Conservation (phyloP, 2,329 filamentous ascomycete species). For the Massarina eburnea region DNA sequence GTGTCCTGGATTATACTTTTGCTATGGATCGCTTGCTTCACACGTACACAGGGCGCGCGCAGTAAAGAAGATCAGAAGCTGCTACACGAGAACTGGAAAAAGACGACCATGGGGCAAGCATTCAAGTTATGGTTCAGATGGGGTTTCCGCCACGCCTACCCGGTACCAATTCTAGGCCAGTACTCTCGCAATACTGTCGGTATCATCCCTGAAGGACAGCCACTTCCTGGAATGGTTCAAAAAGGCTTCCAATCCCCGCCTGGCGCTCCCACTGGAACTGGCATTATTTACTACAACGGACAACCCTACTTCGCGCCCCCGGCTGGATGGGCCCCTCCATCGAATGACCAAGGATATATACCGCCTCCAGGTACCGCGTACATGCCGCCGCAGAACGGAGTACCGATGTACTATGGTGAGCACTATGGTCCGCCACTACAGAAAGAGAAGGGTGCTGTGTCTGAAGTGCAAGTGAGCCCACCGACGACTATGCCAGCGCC, state of each 20-base stretch:
- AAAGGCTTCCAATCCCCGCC: constrained; percentile 10
- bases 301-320: constrained; percentile 20
- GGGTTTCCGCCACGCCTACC: constrained; percentile 34
- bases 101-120: constrained; percentile 24
- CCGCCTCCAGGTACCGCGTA: constrained; percentile 8
- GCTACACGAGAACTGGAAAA: constrained; percentile 32
- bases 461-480: not conserved
- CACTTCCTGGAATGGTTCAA: constrained; percentile 27
- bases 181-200: constrained; percentile 32
- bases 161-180: constrained; percentile 32
- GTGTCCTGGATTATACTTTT: constrained; percentile 34
- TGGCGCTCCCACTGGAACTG: not conserved
- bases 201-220: constrained; percentile 29
- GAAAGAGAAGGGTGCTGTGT: not conserved
- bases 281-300: constrained; percentile 9
- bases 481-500: too few species aligned
- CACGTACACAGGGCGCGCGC: constrained; percentile 32
- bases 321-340: constrained; percentile 18
- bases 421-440: constrained; percentile 13
- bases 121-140: constrained; percentile 38
- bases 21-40: constrained; percentile 35
- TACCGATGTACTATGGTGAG: constrained; percentile 36
- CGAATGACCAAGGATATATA: constrained; percentile 7
- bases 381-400: constrained; percentile 4
- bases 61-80: constrained; percentile 34